Evolutionary conservation across 306 rosid species (phyloP).

Genomic region (Quercus berberidifolia): DNA sequence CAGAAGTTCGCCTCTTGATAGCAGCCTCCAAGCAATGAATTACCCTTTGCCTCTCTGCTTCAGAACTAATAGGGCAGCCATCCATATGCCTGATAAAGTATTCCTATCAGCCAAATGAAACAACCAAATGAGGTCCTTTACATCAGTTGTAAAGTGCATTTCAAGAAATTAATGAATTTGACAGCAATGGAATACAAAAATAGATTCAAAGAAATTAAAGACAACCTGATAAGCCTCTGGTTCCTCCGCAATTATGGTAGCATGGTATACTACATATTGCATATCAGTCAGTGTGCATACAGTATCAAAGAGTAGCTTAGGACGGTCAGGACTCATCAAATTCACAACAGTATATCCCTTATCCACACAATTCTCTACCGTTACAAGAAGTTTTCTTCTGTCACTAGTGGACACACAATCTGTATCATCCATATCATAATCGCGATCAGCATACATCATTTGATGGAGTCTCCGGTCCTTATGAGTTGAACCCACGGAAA

Average conservation of each 20-base stretch:
- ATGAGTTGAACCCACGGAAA: slow-evolving; percentile 88
- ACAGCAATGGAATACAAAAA: neutral
- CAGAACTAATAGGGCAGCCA: slow-evolving; percentile 82
- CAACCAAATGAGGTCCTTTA: neutral
- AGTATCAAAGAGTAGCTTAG: slow-evolving; percentile 75
- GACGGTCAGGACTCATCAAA: slow-evolving; percentile 87
- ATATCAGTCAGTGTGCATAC: slow-evolving; percentile 94
- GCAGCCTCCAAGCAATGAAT: slow-evolving; percentile 98
- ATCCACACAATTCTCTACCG: slow-evolving; percentile 68
- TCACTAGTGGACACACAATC: slow-evolving; percentile 49
- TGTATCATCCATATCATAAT: slow-evolving; percentile 52
- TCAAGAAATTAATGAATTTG: neutral
- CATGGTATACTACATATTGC: slow-evolving; percentile 97
- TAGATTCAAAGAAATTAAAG: slow-evolving; percentile 10
- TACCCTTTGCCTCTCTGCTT: slow-evolving; percentile 92
- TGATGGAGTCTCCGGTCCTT: slow-evolving; percentile 98
- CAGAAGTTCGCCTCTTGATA: slow-evolving; percentile 73
- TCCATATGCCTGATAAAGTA: slow-evolving; percentile 86
- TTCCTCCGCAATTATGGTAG: slow-evolving; percentile 83
- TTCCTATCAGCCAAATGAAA: slow-evolving; percentile 46
- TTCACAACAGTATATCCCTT: slow-evolving; percentile 95
- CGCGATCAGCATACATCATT: slow-evolving; percentile 98
- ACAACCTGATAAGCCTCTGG: slow-evolving; percentile 91
- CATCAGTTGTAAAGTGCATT: neutral
- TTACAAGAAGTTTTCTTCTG: slow-evolving; percentile 56